A percentile compares a stretch with the other conserved stretches of the same genome.
Evolutionary conservation across 164 flowering plant genomes (phyloP).

Genomic region (Platanus orientalis): DNA sequence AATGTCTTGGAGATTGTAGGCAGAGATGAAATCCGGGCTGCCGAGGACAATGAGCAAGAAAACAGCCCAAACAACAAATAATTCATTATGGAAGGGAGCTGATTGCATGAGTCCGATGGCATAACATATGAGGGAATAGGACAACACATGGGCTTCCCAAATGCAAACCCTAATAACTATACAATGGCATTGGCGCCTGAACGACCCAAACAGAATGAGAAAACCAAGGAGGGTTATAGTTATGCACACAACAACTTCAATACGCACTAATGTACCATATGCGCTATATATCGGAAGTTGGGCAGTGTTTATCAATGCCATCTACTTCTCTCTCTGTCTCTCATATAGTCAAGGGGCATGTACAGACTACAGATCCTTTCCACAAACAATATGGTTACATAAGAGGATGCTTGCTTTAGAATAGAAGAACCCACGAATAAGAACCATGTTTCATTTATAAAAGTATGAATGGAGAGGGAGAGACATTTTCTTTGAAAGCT

Average conservation of each 20-base stretch:
- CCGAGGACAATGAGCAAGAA: not conserved
- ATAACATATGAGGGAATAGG: not conserved
- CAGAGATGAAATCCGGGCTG: constrained; percentile 3
- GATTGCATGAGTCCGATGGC: not conserved
- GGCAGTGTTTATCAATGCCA: too few species aligned
- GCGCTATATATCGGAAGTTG: not conserved
- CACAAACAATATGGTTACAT: too few species aligned
- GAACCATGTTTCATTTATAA: too few species aligned
- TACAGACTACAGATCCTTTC: too few species aligned
- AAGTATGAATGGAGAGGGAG: too few species aligned
- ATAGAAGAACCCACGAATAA: too few species aligned
- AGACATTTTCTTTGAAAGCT: too few species aligned
- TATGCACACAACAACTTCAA: not conserved
- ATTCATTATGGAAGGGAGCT: not conserved
- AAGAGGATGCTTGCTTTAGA: too few species aligned
- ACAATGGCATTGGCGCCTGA: constrained; percentile 1
- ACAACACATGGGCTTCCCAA: not conserved
- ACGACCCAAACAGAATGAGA: not conserved
- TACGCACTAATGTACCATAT: not conserved
- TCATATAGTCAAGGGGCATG: too few species aligned
- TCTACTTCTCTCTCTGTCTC: too few species aligned
- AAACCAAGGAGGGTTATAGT: not conserved
- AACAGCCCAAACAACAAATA: not conserved
- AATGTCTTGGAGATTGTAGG: constrained; percentile 6
- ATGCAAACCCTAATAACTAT: not conserved